Evolutionary conservation across 129 eudicot genomes (phyloP), one percentile per base, ranked within the genome.

Genomic region (Artemisia tridentata): DNA sequence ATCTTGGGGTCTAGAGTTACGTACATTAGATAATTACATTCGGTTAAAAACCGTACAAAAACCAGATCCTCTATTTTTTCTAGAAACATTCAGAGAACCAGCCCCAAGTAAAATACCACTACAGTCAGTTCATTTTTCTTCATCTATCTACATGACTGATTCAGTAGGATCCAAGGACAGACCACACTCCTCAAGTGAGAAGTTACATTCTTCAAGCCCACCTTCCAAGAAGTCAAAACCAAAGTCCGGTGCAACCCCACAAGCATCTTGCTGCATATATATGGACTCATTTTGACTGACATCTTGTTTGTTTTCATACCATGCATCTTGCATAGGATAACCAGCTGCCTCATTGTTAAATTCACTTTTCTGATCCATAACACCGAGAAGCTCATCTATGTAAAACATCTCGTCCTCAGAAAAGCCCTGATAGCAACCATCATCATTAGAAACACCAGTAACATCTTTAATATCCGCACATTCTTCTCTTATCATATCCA

Each of bases 351-450:
- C 80, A 29, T 29, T 29, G 34, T 29, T 29, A 29, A 29, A 29
- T 29, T 29, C 48, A 48, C 5, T 48, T n/a, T 1, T 4, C 48
- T 60, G 61, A 61, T 77, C 76, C 41, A 79, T 29, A 2, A 55
- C 3, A 3, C 64, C 75, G 45, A 92, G 73, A 23, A 92, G 77
- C 74, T 89, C 88, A 1, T 90, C 95, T 27, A 85, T 66, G 58
- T 87, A 88, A 57, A 87, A 83, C 88, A 78, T 76, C 59, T 89
- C 96, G 65, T 86, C 90, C 12, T 23, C n/a, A 2, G 79, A 45
- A 31, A 79, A 60, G 1, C 15, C 57, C 31, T 79, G 72, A 13
- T 67, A 52, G 18, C 51, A 27, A 21, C 67, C 69, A 14, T 62
- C 79, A n/a, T 60, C 86, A 29, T 17, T 55, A 65, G 29, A 63